phyloP scores from a whole-genome alignment of 129 eudicot species.

The Mikania micrantha region DNA sequence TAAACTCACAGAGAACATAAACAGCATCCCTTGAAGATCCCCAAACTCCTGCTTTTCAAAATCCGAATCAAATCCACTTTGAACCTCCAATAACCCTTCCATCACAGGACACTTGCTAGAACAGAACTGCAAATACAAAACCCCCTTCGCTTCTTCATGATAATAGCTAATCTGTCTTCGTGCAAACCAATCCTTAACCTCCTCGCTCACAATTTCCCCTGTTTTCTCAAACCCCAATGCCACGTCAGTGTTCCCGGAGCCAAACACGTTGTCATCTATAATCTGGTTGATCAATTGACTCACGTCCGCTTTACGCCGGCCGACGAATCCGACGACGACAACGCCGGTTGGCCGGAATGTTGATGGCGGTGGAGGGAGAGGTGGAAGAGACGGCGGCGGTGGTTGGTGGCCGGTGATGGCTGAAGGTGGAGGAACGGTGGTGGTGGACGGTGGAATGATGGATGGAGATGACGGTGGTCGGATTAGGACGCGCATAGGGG shows the following conservation, averaged over 20 bases:
- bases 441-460: slow-evolving; percentile 23
- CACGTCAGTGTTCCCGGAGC: slow-evolving; percentile 58
- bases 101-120: slow-evolving; percentile 36
- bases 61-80: slow-evolving; percentile 42
- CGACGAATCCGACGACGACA: slow-evolving; percentile 82
- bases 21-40: slow-evolving; percentile 81
- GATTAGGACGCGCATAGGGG: slow-evolving; percentile 67
- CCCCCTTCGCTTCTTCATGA: slow-evolving; percentile 52
- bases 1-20: slow-evolving; percentile 84
- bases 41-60: slow-evolving; percentile 62
- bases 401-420: slow-evolving; percentile 9
- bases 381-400: slow-evolving; percentile 25
- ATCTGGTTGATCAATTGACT: slow-evolving; percentile 67
- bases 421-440: slow-evolving; percentile 28
- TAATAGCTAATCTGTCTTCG: slow-evolving; percentile 49
- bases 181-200: slow-evolving; percentile 56
- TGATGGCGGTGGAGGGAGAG: slow-evolving; percentile 25
- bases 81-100: slow-evolving; percentile 20
- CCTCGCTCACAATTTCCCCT: slow-evolving; percentile 36
- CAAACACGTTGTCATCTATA: slow-evolving; percentile 63
- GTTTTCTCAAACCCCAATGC: slow-evolving; percentile 27
- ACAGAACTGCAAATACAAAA: slow-evolving; percentile 64
- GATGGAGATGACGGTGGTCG: slow-evolving; percentile 52
- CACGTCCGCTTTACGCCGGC: slow-evolving; percentile 45
- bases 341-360: slow-evolving; percentile 41